phyloP scores from a whole-genome alignment of 352 stramenopile species.

The Phytophthora nicotianae region DNA sequence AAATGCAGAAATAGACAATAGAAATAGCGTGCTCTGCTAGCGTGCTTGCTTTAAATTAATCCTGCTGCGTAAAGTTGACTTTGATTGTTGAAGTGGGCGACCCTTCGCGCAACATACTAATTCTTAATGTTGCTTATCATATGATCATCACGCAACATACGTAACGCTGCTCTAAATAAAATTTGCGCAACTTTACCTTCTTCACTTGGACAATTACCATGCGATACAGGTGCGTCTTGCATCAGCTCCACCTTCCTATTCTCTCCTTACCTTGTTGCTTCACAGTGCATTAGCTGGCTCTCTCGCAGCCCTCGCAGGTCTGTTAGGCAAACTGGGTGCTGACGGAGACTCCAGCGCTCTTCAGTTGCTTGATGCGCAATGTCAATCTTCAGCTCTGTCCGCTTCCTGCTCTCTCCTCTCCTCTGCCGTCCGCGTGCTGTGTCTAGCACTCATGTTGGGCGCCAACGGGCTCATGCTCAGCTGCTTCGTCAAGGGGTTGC shows the following conservation, averaged over 20 bases:
- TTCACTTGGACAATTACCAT: conserved; percentile 11
- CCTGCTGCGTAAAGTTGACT: too few species aligned
- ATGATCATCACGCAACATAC: neutral
- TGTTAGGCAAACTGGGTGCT: conserved; percentile 66
- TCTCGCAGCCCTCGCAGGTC: conserved; percentile 59
- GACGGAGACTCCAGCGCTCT: conserved; percentile 37
- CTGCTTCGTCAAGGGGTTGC: conserved; percentile 82
- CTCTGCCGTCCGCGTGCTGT: conserved; percentile 46
- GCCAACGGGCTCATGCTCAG: conserved; percentile 80
- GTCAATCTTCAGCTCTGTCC: conserved; percentile 18
- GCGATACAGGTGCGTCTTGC: conserved; percentile 16
- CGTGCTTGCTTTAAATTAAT: too few species aligned
- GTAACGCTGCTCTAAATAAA: neutral
- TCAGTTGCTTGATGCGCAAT: conserved; percentile 30
- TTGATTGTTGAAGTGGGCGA: too few species aligned
- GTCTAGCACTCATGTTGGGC: conserved; percentile 72
- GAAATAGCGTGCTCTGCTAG: neutral
- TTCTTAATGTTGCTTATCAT: too few species aligned
- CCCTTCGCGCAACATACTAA: too few species aligned
- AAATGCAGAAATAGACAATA: conserved; percentile 15
- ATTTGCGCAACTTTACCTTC: neutral
- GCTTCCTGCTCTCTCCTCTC: conserved; percentile 23
- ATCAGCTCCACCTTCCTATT: neutral
- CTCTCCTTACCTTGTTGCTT: neutral
- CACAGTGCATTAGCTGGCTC: conserved; percentile 57